These are phyloP conservation scores for Elsinoe arachidis DNA, from an alignment of 2,329 filamentous ascomycete species.

Conservation along the genomic window DNA sequence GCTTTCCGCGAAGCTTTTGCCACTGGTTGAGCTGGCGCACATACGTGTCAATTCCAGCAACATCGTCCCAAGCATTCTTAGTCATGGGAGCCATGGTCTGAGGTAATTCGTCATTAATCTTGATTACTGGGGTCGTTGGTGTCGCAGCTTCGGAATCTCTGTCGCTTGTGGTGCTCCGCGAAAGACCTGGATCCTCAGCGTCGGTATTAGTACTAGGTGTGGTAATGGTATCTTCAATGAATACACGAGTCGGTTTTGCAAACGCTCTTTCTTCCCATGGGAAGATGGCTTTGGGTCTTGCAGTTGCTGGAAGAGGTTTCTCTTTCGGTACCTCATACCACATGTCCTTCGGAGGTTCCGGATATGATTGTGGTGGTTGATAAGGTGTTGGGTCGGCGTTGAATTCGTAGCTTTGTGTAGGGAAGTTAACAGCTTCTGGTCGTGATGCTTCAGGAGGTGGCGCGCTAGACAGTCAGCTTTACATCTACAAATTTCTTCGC, in stretches of 20 bases:
- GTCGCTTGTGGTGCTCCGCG: conserved; percentile 19
- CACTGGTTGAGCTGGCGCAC: conserved; percentile 61
- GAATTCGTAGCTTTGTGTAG: conserved; percentile 71
- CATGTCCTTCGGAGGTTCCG: conserved; percentile 78
- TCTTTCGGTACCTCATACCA: conserved; percentile 69
- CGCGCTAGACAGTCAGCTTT: conserved; percentile 13
- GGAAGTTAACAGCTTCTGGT: conserved; percentile 81
- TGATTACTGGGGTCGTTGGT: conserved; percentile 39
- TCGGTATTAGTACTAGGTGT: conserved; percentile 14
- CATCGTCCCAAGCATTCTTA: conserved; percentile 83
- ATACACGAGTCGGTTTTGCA: conserved; percentile 56
- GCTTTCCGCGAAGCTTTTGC: conserved; percentile 48
- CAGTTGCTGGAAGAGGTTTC: conserved; percentile 48
- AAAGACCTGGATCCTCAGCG: conserved; percentile 27
- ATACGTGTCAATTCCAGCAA: conserved; percentile 80
- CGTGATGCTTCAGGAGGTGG: conserved; percentile 55
- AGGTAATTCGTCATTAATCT: conserved; percentile 45
- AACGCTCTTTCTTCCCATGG: conserved; percentile 74
- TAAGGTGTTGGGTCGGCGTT: conserved; percentile 68
- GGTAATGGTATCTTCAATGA: conserved; percentile 45
- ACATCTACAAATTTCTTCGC: background rate
- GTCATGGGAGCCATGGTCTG: conserved; percentile 56
- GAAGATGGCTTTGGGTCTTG: conserved; percentile 64
- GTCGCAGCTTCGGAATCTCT: conserved; percentile 13
- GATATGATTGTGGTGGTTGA: conserved; percentile 65